A percentile compares a stretch with the other conserved stretches of the same genome.
Evolutionary conservation across 352 stramenopile species (phyloP).

Genomic region (Pythium plurisporium): DNA sequence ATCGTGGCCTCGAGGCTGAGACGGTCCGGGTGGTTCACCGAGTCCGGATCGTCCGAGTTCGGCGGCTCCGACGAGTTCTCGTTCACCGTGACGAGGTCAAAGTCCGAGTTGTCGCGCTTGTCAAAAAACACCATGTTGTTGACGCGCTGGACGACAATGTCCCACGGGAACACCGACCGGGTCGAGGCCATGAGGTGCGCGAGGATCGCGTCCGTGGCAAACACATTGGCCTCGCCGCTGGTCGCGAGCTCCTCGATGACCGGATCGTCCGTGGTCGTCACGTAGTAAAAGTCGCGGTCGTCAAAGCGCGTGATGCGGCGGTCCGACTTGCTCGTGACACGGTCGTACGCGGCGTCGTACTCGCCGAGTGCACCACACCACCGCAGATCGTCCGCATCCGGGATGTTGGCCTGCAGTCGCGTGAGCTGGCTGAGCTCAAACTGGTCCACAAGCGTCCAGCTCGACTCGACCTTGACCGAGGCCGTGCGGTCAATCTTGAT

Average conservation of each 20-base stretch:
- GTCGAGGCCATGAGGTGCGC: conserved; percentile 96
- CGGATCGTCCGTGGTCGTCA: conserved; percentile 96
- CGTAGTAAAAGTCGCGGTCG: conserved; percentile 95
- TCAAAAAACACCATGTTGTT: conserved; percentile 97
- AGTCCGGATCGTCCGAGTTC: conserved; percentile 72
- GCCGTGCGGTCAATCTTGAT: conserved; percentile 78
- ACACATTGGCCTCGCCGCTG: conserved; percentile 90
- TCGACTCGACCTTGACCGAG: conserved; percentile 88
- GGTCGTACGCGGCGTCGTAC: conserved; percentile 95
- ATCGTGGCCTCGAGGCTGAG: conserved; percentile 96
- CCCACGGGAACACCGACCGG: conserved; percentile 96
- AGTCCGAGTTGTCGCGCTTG: conserved; percentile 93
- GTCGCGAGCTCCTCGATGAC: conserved; percentile 93
- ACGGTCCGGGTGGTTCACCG: conserved; percentile 95
- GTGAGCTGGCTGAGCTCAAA: conserved; percentile 95
- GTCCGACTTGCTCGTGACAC: conserved; percentile 86
- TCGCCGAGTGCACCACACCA: conserved; percentile 94
- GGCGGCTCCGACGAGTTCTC: conserved; percentile 94
- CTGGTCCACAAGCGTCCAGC: conserved; percentile 94
- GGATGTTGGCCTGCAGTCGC: conserved; percentile 91
- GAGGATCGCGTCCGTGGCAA: conserved; percentile 96
- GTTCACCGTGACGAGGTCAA: conserved; percentile 95
- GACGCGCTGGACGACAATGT: conserved; percentile 92
- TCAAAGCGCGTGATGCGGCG: conserved; percentile 74
- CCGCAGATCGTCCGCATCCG: conserved; percentile 85